These are phyloP conservation scores for Diaporthe amygdali DNA, from an alignment of 2,329 filamentous ascomycete species.

Conservation along the genomic window DNA sequence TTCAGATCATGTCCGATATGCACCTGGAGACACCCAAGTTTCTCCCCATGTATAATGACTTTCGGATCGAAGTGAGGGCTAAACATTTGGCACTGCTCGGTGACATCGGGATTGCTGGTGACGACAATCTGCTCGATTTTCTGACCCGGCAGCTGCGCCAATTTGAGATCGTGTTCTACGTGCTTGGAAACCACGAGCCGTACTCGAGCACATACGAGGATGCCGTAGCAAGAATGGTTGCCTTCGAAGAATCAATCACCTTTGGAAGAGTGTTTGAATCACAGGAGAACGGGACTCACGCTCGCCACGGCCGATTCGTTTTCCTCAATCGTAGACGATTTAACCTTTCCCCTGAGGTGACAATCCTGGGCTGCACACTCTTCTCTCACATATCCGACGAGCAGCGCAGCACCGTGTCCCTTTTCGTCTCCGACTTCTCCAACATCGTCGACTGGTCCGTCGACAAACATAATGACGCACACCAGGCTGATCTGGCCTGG, in stretches of 20 bases:
- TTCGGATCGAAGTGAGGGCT: not conserved
- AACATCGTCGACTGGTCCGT: not conserved
- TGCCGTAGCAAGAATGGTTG: not conserved
- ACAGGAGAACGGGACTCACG: not conserved
- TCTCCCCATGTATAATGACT: not conserved
- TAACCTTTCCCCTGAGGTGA: not conserved
- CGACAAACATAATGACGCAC: not conserved
- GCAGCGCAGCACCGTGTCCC: not conserved
- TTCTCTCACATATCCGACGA: not conserved
- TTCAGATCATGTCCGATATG: not conserved
- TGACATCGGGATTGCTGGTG: not conserved
- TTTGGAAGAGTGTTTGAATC: not conserved
- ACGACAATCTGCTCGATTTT: not conserved
- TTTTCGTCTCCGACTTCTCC: not conserved
- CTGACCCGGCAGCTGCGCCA: not conserved
- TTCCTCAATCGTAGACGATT: not conserved
- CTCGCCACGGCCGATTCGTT: not conserved
- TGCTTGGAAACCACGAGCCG: not conserved
- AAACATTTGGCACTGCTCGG: not conserved
- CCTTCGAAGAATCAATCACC: not conserved
- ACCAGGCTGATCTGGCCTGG: not conserved
- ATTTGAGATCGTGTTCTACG: not conserved
- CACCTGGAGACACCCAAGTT: not conserved
- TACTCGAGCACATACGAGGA: not conserved
- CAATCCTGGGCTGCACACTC: not conserved